phyloP scores from a whole-genome alignment of 768 basidiomycete genomes.

The Peribolospora baueri region DNA sequence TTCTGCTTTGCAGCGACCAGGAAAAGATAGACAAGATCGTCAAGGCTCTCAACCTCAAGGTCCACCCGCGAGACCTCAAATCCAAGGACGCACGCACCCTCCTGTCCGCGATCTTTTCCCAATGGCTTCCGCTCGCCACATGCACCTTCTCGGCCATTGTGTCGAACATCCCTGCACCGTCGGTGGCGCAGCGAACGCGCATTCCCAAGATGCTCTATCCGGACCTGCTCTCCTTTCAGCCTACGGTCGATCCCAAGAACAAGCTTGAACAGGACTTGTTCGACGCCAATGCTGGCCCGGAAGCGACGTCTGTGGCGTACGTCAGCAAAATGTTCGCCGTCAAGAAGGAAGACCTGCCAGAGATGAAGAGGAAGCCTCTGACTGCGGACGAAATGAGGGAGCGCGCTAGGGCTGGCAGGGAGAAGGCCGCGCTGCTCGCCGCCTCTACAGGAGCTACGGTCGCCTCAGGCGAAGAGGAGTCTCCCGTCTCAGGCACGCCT shows the following conservation, averaged over 20 bases:
- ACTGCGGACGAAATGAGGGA: slow-evolving; percentile 64
- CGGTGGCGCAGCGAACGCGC: slow-evolving; percentile 50
- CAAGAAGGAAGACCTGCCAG: slow-evolving; percentile 50
- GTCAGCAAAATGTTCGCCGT: slow-evolving; percentile 99
- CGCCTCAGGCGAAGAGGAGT: too few species aligned
- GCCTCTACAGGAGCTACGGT: not conserved
- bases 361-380: slow-evolving; percentile 49
- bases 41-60: slow-evolving; percentile 49
- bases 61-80: slow-evolving; percentile 66
- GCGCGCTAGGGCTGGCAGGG: slow-evolving; percentile 26
- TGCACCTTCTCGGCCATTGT: slow-evolving; percentile 76
- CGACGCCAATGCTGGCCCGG: slow-evolving; percentile 33
- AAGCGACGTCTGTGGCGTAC: slow-evolving; percentile 51
- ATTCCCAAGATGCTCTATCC: slow-evolving; percentile 84
- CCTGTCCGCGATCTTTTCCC: slow-evolving; percentile 64
- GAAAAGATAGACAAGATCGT: slow-evolving; percentile 80
- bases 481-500: too few species aligned
- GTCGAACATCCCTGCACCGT: slow-evolving; percentile 77
- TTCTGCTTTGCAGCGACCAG: slow-evolving; percentile 35
- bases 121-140: slow-evolving; percentile 88
- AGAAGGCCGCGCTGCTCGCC: slow-evolving; percentile 13
- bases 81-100: slow-evolving; percentile 71
- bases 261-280: slow-evolving; percentile 68
- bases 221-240: slow-evolving; percentile 26
- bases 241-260: slow-evolving; percentile 34